Percentiles rank a stretch among this genome's conserved stretches.
These are phyloP conservation scores for Salix purpurea DNA, from an alignment of 345 rosid genomes.

Conservation along the genomic window DNA sequence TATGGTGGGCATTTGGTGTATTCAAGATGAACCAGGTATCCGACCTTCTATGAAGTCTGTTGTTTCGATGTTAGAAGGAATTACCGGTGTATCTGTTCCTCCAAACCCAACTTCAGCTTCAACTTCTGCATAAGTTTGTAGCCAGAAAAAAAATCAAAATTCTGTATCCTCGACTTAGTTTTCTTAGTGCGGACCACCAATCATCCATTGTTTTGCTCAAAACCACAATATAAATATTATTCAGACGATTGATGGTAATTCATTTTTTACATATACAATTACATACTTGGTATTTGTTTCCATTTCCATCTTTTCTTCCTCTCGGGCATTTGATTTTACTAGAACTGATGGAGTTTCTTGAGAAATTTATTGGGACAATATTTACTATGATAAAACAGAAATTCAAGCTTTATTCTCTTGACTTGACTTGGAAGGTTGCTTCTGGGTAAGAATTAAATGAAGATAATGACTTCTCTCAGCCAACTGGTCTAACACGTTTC, in stretches of 20 bases:
- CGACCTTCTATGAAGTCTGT: conserved; percentile 23
- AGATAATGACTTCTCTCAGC: neutral
- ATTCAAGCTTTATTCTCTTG: neutral
- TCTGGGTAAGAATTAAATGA: neutral
- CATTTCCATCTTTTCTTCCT: neutral
- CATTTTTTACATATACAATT: neutral
- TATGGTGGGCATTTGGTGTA: conserved; percentile 14
- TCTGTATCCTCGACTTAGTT: neutral
- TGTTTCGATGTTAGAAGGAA: conserved; percentile 23
- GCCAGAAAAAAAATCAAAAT: neutral
- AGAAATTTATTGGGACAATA: neutral
- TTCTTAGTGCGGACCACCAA: too few relatives aligned
- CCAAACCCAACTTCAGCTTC: conserved; percentile 6
- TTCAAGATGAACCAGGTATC: conserved; percentile 22
- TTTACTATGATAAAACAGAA: neutral
- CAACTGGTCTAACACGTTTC: neutral
- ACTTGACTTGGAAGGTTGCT: neutral
- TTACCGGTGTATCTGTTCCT: conserved; percentile 7
- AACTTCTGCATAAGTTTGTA: neutral
- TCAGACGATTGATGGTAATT: too few relatives aligned
- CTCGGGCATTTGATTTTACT: neutral
- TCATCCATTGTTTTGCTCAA: too few relatives aligned
- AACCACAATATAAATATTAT: too few relatives aligned
- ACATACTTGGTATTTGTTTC: neutral
- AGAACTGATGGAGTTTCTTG: neutral